These are phyloP conservation scores for Leccinum fuscescens DNA, from an alignment of 1,284 basidiomycete species.

Conservation along the genomic window DNA sequence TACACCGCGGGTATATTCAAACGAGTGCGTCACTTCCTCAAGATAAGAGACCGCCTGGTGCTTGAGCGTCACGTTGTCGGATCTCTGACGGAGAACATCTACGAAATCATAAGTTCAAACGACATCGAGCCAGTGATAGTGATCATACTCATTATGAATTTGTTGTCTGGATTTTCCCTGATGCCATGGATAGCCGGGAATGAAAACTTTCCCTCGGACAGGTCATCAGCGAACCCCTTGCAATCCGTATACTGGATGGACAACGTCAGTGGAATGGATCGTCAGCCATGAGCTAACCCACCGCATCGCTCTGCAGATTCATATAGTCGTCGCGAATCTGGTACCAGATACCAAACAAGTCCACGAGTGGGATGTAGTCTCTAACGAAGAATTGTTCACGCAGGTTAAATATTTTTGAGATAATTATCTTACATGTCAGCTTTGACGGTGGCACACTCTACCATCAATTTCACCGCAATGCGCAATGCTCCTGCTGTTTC, in stretches of 20 bases:
- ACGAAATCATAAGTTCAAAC: constrained; percentile 2
- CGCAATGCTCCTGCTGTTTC: constrained; percentile 95
- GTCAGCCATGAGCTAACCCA: constrained; percentile 31
- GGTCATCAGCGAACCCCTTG: constrained; percentile 93
- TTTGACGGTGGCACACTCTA: constrained; percentile 73
- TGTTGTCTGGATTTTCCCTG: constrained; percentile 66
- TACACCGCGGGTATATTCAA: constrained; percentile 67
- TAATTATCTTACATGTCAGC: constrained; percentile 48
- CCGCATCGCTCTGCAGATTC: constrained; percentile 86
- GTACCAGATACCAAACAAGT: constrained; percentile 90
- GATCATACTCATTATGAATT: constrained; percentile 77
- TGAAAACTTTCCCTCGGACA: constrained; percentile 95
- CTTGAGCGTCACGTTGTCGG: constrained; percentile 75
- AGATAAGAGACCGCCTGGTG: constrained; percentile 78
- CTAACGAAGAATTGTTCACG: constrained; percentile 39
- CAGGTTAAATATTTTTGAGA: not conserved
- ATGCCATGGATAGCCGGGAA: constrained; percentile 93
- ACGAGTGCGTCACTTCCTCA: constrained; percentile 61
- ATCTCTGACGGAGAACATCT: constrained; percentile 88
- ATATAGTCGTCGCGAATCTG: constrained; percentile 97
- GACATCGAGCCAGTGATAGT: not conserved
- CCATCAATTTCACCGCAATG: constrained; percentile 93
- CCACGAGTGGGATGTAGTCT: constrained; percentile 88
- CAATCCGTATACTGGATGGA: constrained; percentile 72
- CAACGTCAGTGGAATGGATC: not conserved